Evolutionary conservation across 345 rosid genomes (phyloP).

Genomic region (Eucalyptus lansdowneana): DNA sequence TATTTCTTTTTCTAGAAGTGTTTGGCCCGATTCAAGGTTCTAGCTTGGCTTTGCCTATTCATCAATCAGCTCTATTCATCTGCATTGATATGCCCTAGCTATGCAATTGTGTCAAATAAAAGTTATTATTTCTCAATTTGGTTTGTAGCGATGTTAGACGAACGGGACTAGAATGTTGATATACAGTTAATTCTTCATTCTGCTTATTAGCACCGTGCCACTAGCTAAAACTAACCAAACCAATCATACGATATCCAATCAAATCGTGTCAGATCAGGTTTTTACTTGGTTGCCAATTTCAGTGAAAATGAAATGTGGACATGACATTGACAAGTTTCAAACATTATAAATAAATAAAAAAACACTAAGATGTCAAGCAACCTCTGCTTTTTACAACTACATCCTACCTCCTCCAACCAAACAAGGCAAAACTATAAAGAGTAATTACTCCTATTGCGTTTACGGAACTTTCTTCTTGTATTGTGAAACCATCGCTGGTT

Average conservation of each 20-base stretch:
- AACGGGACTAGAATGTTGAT: fast-evolving
- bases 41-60: not conserved
- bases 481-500: not conserved
- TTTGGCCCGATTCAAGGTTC: not conserved
- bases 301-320: not conserved
- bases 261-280: fast-evolving
- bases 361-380: not conserved
- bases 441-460: not conserved
- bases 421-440: not conserved
- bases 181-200: not conserved
- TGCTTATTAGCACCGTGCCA: not conserved
- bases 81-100: not conserved
- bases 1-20: not conserved
- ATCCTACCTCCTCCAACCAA: not conserved
- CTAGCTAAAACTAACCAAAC: not conserved
- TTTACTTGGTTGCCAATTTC: not conserved
- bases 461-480: not conserved
- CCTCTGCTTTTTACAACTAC: not conserved
- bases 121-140: not conserved
- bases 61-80: not conserved
- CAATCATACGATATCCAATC: not conserved
- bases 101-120: not conserved
- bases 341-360: not conserved
- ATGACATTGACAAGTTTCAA: not conserved
- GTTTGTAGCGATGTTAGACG: not conserved